These are phyloP conservation scores for Carpinus fangiana DNA, from an alignment of 306 rosid species.

Conservation along the genomic window DNA sequence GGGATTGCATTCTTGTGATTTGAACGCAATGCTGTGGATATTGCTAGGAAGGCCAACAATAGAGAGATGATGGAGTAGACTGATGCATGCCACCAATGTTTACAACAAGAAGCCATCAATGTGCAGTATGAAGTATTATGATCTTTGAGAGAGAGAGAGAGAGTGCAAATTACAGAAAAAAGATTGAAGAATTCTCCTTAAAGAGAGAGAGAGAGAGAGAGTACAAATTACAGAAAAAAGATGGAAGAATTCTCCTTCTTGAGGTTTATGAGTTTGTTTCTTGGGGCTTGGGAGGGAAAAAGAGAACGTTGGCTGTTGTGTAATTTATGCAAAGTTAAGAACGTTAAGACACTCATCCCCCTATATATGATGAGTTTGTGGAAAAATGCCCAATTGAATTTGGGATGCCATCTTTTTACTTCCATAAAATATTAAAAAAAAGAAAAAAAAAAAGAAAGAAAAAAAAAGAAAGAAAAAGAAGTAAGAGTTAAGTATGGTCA, in stretches of 20 bases:
- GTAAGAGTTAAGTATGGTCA: too few species aligned
- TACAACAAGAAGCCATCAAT: conserved; percentile 55
- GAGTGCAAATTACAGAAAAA: background rate
- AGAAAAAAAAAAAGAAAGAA: too few species aligned
- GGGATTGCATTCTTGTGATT: conserved; percentile 32
- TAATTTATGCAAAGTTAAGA: too few species aligned
- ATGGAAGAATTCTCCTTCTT: background rate
- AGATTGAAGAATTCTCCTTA: background rate
- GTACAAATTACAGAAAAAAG: too few species aligned
- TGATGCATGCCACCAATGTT: conserved; percentile 47
- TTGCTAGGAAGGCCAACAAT: conserved; percentile 50
- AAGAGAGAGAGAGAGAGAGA: background rate
- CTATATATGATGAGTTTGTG: too few species aligned
- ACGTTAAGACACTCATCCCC: too few species aligned
- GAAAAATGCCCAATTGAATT: too few species aligned
- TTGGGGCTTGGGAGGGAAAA: background rate
- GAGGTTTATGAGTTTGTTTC: background rate
- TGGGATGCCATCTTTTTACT: too few species aligned
- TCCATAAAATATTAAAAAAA: too few species aligned
- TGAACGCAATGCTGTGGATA: conserved; percentile 41
- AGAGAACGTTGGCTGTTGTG: background rate
- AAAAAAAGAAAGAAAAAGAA: too few species aligned
- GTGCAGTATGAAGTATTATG: background rate
- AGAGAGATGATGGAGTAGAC: conserved; percentile 39
- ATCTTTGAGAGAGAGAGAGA: background rate